phyloP scores from a whole-genome alignment of 2,329 filamentous ascomycete genomes.

The Knoxdaviesia proteae region DNA sequence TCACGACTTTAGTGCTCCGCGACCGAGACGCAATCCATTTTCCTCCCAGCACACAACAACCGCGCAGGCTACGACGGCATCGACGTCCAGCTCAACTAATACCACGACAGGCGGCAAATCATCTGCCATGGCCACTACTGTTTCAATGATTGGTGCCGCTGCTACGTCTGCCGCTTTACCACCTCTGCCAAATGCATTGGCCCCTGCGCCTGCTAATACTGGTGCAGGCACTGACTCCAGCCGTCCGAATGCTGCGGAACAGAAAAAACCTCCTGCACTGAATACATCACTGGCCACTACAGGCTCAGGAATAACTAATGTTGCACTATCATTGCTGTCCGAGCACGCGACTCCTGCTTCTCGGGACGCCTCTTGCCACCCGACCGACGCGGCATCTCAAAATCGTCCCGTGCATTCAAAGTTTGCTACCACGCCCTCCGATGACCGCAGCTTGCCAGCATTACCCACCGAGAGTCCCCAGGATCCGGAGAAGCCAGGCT shows the following conservation, averaged over 20 bases:
- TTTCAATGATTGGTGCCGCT: background rate
- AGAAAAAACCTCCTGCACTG: no score
- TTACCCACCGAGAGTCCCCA: no score
- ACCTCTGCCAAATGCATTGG: background rate
- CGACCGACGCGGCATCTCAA: no score
- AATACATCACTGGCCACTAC: no score
- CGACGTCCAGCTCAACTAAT: background rate
- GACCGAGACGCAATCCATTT: conserved; percentile 14
- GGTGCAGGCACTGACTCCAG: background rate
- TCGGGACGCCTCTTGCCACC: no score
- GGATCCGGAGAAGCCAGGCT: background rate
- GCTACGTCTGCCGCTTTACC: background rate
- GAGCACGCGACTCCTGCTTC: no score
- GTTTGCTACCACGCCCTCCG: no score
- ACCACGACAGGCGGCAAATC: background rate
- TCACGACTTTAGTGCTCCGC: conserved; percentile 44
- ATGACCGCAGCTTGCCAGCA: no score
- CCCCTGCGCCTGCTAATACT: background rate
- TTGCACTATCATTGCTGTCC: no score
- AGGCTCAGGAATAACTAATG: no score
- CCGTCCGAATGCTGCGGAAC: no score
- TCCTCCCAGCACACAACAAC: background rate
- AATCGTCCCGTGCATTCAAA: no score
- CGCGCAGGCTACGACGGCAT: conserved; percentile 1
- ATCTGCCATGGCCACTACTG: background rate